Evolutionary conservation across 176 grass and related monocot species (phyloP).

Genomic region (Triticum turgidum): DNA sequence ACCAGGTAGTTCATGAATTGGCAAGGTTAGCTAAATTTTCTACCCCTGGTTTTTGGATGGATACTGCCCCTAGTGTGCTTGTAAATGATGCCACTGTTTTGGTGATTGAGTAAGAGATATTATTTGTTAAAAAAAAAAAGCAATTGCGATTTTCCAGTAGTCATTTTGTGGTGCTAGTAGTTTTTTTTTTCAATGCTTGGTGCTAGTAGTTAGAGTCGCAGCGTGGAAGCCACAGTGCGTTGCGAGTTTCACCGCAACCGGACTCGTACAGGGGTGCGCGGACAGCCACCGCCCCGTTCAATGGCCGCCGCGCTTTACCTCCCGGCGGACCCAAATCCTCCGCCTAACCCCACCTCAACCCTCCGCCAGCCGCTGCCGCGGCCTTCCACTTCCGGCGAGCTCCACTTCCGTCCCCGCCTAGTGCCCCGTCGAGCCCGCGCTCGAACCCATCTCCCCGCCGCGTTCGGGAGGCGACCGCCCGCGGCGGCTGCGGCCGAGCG

Average conservation of each 20-base stretch:
- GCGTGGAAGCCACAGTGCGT: neutral
- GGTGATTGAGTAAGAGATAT: too few relatives aligned
- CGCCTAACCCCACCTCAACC: neutral
- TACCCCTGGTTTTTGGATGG: too few relatives aligned
- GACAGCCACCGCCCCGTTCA: neutral
- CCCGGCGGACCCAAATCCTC: constrained; percentile 28
- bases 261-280: neutral
- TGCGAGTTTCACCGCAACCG: neutral
- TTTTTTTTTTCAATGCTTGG: too few relatives aligned
- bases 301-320: constrained; percentile 31
- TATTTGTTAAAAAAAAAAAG: too few relatives aligned
- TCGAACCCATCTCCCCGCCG: constrained; percentile 28
- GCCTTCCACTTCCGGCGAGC: neutral
- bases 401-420: constrained; percentile 14
- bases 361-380: neutral
- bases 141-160: too few relatives aligned
- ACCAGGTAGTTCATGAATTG: too few relatives aligned
- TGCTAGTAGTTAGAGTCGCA: too few relatives aligned
- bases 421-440: neutral
- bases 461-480: constrained; percentile 19
- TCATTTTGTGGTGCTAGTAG: too few relatives aligned
- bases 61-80: too few relatives aligned
- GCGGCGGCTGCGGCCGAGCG: constrained; percentile 28
- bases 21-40: too few relatives aligned
- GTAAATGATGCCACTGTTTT: too few relatives aligned